Evolutionary conservation across 1,284 basidiomycete genomes (phyloP), one percentile per base, ranked within the genome.

Genomic region (Cryptococcus neoformans): DNA sequence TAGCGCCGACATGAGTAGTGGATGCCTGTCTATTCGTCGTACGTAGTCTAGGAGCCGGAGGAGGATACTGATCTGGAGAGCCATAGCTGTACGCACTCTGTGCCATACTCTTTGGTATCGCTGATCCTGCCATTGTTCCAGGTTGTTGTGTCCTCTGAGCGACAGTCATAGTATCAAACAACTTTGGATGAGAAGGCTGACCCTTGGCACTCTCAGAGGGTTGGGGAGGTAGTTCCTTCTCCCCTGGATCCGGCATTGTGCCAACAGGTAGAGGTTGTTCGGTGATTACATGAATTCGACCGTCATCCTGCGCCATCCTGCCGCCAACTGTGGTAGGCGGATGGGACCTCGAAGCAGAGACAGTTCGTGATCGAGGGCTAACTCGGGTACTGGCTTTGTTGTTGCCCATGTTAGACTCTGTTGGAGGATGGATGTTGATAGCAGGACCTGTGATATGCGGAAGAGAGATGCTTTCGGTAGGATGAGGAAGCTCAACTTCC

Each of bases 401-500:
- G 16, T 41, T 41, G 44, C 44, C 44, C 44, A 49, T 57, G 16
- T 66, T 66, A 45, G 65, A 66, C n/a, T 69, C 72, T 2, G 73
- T 76, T 1, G 74, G 73, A 2, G 73, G 63, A 46, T 69, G 70
- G 40, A 76, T 63, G 38, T 69, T 58, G 56, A 76, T 76, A 5
- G 58, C 67, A 2, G 74, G 74, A 28, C 56, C 60, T 21, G 46
- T 28, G 17, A 39, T 41, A 3, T 49, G 41, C 10, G 65, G 64
- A 5, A 61, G 63, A 4, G 63, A 55, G n/a, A 65, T 54, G 6
- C 53, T 54, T 8, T 64, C 62, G 6, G 53, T 53, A 0, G 60
- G 58, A 5, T 63, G 54, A 14, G 72, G 72, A 5, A 73, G 49
- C 40, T 75, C 73, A 1, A 73, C 72, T n/a, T 70, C 66, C 1